Percentiles rank a stretch among this genome's conserved stretches.
Conservation (phyloP, 139 green algal species). For the Coelastrella sp. region DNA sequence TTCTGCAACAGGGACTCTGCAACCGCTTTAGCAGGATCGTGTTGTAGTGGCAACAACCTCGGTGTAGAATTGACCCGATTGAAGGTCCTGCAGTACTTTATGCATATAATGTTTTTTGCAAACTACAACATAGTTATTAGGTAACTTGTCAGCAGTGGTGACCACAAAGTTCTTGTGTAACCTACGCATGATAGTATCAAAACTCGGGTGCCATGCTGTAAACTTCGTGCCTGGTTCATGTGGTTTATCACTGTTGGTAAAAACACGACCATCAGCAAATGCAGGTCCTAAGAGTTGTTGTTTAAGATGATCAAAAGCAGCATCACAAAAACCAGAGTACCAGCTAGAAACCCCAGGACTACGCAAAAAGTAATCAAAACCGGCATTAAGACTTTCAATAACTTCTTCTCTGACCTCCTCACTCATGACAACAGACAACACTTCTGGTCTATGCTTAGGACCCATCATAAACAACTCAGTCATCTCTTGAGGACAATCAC, state of each 20-base stretch:
- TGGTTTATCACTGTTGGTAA: neutral
- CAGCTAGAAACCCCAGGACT: neutral
- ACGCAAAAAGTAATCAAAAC: neutral
- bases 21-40: no score
- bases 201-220: neutral
- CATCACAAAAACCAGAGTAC: neutral
- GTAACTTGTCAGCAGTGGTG: constrained; percentile 15
- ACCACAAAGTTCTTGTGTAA: constrained; percentile 1
- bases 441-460: neutral
- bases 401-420: neutral
- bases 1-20: no score
- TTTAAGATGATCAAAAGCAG: neutral
- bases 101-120: constrained; percentile 10
- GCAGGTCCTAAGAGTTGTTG: neutral
- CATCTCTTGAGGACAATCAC: neutral
- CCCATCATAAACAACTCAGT: neutral
- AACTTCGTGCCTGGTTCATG: neutral
- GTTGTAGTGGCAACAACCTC: neutral
- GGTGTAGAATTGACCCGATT: neutral
- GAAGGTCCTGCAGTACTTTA: neutral
- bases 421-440: neutral
- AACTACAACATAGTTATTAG: constrained; percentile 30
- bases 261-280: neutral
- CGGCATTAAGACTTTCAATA: neutral
- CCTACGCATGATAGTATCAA: neutral